Evolutionary conservation across 768 basidiomycete species (phyloP), one percentile per base, ranked within the genome.

Genomic region (Crepidotus variabilis): DNA sequence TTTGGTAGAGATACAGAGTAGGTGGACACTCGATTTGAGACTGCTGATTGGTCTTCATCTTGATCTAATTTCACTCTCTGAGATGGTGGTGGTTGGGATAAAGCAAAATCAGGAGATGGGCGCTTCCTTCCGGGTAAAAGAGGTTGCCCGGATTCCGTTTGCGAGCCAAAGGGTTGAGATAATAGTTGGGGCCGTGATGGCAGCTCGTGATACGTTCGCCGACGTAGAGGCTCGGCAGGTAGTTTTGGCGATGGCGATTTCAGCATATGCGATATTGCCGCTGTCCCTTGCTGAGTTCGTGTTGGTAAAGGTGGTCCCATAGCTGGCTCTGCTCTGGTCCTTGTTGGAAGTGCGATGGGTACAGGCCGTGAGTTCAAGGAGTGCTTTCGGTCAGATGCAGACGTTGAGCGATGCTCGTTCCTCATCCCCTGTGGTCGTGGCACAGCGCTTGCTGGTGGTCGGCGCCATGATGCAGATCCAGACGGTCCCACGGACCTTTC

Each of bases 51-150:
- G 21, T 35, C 35, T 5, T 43, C 5, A 24, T 9, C 21, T 6
- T 55, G 36, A 14, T 52, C 51, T 14, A 34, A 1, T 34, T 54
- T 57, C 43, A 24, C 24, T 50, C 43, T 45, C 47, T 56, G 50
- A 39, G 49, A 2, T 32, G 50, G 43, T 2, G 50, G 43, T 1
- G 32, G 45, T 0, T 21, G 24, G 4, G 36, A 20, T 21, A 33
- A 51, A 55, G 52, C 54, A 48, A 22, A 1, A 21, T 45, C 46
- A 1, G 33, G 20, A 4, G 24, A 9, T 28, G 52, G 54, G 8
- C 54, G 55, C 22, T 54, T 50, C 28, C 51, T 45, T 20, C 52
- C 23, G 33, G 58, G 28, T 8, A 28, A 8, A 10, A 55, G 58
- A 20, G 57, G 55, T 55, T 21, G 49, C 11, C 21, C 39, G 28